Conservation (phyloP, 106 monocot genomes). For the Platanthera guangdongensis region DNA sequence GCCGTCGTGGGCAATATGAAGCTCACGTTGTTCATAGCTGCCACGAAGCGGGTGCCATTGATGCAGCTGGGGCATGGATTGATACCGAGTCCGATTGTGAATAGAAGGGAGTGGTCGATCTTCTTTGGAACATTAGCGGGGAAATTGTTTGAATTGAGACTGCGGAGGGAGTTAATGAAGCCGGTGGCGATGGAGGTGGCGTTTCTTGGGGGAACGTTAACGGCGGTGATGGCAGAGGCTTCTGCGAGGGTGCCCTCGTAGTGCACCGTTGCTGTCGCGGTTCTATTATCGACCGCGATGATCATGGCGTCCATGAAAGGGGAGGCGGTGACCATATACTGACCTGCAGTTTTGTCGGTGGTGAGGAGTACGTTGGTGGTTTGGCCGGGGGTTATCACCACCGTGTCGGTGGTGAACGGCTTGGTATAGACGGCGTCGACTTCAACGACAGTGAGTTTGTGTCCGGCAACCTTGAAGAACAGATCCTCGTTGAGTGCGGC, state of each 20-base stretch:
- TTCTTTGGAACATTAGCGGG: slow-evolving; percentile 30
- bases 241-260: slow-evolving; percentile 19
- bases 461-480: slow-evolving; percentile 37
- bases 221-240: slow-evolving; percentile 14
- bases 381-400: slow-evolving; percentile 51
- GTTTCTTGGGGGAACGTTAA: slow-evolving; percentile 21
- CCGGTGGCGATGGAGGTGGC: slow-evolving; percentile 28
- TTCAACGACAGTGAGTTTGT: slow-evolving; percentile 36
- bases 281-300: slow-evolving; percentile 29
- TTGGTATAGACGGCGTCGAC: slow-evolving; percentile 50
- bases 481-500: slow-evolving; percentile 45
- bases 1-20: slow-evolving; percentile 55
- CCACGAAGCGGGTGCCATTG: slow-evolving; percentile 30
- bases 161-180: slow-evolving; percentile 32
- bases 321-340: slow-evolving; percentile 35
- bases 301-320: slow-evolving; percentile 43
- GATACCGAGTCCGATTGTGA: slow-evolving; percentile 49
- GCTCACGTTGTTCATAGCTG: slow-evolving; percentile 47
- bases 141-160: slow-evolving; percentile 33
- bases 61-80: slow-evolving; percentile 41
- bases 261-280: slow-evolving; percentile 36
- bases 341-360: slow-evolving; percentile 20
- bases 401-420: slow-evolving; percentile 38
- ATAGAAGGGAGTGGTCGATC: slow-evolving; percentile 40
- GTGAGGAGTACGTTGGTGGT: slow-evolving; percentile 55